These are phyloP conservation scores for Colletotrichum caudatum DNA, from an alignment of 2,329 filamentous ascomycete species.

Conservation along the genomic window DNA sequence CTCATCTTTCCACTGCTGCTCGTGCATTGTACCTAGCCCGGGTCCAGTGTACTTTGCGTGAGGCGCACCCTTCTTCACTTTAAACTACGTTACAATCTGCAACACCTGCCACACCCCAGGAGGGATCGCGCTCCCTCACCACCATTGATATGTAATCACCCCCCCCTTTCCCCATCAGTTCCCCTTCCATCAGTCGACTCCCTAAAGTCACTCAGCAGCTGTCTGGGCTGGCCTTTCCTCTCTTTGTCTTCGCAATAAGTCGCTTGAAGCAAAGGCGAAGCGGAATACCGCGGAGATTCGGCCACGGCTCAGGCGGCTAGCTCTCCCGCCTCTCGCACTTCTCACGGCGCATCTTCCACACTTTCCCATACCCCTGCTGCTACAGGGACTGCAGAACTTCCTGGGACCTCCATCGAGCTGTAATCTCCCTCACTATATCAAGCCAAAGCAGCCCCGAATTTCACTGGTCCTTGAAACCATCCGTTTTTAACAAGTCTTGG, in stretches of 20 bases:
- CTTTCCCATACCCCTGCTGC: constrained; percentile 18
- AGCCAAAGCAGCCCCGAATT: constrained; percentile 3
- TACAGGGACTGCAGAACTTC: constrained; percentile 18
- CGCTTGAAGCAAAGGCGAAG: constrained; percentile 6
- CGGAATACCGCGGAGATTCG: constrained; percentile 8
- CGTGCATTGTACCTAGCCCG: constrained; percentile 17
- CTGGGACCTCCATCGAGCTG: constrained; percentile 13
- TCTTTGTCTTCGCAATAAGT: neutral
- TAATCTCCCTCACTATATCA: constrained; percentile 16
- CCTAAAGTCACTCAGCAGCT: neutral
- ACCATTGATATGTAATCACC: constrained; percentile 37
- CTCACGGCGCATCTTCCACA: constrained; percentile 17
- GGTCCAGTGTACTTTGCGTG: constrained; percentile 23
- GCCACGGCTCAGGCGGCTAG: constrained; percentile 11
- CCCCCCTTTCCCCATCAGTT: constrained; percentile 21
- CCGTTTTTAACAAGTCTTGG: constrained; percentile 6
- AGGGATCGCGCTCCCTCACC: constrained; percentile 16
- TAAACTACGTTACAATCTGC: constrained; percentile 31
- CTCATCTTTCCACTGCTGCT: constrained; percentile 27
- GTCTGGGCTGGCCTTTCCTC: neutral
- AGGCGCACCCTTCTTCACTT: constrained; percentile 23
- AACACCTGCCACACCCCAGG: constrained; percentile 25
- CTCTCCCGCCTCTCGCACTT: constrained; percentile 8
- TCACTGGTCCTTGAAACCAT: neutral
- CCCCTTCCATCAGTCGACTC: constrained; percentile 10